Conservation (phyloP, 2,329 filamentous ascomycete genomes). For the Cladosporium sp. region DNA sequence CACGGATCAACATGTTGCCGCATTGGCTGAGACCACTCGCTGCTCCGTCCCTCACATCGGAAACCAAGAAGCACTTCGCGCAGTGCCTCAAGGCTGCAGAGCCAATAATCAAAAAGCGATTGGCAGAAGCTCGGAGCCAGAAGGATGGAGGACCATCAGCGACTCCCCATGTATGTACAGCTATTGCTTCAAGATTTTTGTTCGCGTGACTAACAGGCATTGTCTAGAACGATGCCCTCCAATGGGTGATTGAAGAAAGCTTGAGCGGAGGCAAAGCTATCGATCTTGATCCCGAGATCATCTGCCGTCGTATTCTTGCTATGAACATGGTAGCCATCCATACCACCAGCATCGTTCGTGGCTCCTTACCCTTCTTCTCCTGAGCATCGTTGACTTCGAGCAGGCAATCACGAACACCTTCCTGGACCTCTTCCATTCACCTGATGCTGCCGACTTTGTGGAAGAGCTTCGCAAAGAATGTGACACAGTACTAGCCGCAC, state of each 20-base stretch:
- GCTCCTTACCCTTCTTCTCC: too few species aligned
- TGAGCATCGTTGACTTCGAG: background rate
- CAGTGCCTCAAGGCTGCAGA: conserved; percentile 6
- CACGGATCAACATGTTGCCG: conserved; percentile 17
- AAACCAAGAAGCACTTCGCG: conserved; percentile 12
- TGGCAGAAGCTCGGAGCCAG: conserved; percentile 12
- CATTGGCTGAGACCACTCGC: conserved; percentile 15
- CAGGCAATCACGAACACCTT: conserved; percentile 20
- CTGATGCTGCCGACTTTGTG: conserved; percentile 15
- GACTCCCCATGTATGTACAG: background rate
- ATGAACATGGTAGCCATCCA: conserved; percentile 26
- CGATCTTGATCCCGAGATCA: conserved; percentile 16
- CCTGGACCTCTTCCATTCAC: conserved; percentile 21
- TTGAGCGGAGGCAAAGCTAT: conserved; percentile 5
- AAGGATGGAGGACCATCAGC: background rate
- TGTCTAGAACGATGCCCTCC: conserved; percentile 19
- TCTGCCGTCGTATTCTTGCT: conserved; percentile 19
- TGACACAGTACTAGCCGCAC: conserved; percentile 12
- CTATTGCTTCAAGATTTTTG: background rate
- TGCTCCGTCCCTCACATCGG: conserved; percentile 13
- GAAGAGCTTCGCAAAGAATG: conserved; percentile 23
- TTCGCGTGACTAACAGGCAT: background rate
- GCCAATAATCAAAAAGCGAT: conserved; percentile 16
- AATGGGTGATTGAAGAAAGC: conserved; percentile 20
- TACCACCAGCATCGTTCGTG: conserved; percentile 18